Base-by-base conservation (phyloP, 805 yeast species). In the Cephaloascus fragrans region DNA sequence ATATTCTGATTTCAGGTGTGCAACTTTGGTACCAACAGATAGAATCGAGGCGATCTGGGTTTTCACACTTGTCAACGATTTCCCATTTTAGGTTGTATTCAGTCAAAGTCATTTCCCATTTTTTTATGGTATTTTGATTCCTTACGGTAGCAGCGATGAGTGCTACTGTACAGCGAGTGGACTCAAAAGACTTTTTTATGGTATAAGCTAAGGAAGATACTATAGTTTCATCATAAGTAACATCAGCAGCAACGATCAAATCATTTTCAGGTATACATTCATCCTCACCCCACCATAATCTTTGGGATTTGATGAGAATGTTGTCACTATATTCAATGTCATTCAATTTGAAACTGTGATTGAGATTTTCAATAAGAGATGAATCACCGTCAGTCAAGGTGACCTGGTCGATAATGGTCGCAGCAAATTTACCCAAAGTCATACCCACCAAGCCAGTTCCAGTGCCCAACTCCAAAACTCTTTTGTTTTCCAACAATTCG, bases 401-500 rank as follows among this genome's bases (percentile, higher is more conserved):
- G 14, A 79, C 53, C 28, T 54, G 41, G 8, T 44, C 42, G 26
- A 54, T 47, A 12, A 46, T 31, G 6, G 38, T 6, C 19, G 14
- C 19, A 19, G 43, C 44, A 34, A 54, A 47, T 41, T 60, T 62
- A 16, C 57, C 47, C 4, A 74, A 43, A 1, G 73, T 56, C 23
- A 83, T 44, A 2, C 89, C 77, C 1, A 84, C 80, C 5, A 90
- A 59, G 0, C 96, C 97, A 0, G 97, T 87, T 0, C 97, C 97
- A 9, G 93, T 73, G 0, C 97, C 97, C 18, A 89, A 54, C 49
- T 89, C 97, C 9, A 85, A 52, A 0, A 83, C 60, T 1, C 51
- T 52, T 26, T 51, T 50, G n/a, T 51, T 52, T 2, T 39, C 42
- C 15, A 61, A 49, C 3, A 48, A 38, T 3, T 35, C 29, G 23